A percentile compares a stretch with the other conserved stretches of the same genome.
phyloP scores from a whole-genome alignment of 441 rosid genomes.

The Mallotus japonicus region DNA sequence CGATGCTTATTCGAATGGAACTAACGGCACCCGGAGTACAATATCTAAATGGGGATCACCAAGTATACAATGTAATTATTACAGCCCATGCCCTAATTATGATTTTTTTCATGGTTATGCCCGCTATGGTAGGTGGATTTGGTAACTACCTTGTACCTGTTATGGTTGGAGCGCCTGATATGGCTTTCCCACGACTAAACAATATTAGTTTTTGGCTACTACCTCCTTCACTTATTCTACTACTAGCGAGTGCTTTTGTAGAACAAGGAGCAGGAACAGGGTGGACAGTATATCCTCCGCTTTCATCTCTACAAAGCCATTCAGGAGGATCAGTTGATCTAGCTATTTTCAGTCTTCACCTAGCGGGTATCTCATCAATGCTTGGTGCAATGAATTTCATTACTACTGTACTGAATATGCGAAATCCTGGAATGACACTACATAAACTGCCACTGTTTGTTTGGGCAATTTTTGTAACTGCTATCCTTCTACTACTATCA shows the following conservation, averaged over 20 bases:
- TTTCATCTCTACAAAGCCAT: background rate
- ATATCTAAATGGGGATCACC: background rate
- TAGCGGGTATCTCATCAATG: background rate
- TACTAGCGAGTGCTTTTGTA: too few relatives aligned
- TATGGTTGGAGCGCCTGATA: background rate
- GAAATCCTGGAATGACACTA: too few relatives aligned
- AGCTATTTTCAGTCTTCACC: background rate
- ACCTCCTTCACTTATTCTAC: too few relatives aligned
- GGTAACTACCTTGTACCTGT: background rate
- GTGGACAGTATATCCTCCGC: background rate
- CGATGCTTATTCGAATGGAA: too few relatives aligned
- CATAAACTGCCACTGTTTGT: too few relatives aligned
- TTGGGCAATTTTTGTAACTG: too few relatives aligned
- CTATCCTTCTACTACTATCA: too few relatives aligned
- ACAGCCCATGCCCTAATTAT: background rate
- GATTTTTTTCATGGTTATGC: background rate
- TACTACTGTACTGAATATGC: too few relatives aligned
- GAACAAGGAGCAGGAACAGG: too few relatives aligned
- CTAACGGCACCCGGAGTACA: too few relatives aligned
- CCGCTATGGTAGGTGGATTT: background rate
- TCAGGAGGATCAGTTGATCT: background rate
- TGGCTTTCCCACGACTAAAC: background rate
- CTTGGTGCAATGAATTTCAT: too few relatives aligned
- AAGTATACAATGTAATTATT: background rate
- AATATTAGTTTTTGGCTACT: background rate